phyloP scores from a whole-genome alignment of 345 rosid species.

The Eucalyptus caleyi region DNA sequence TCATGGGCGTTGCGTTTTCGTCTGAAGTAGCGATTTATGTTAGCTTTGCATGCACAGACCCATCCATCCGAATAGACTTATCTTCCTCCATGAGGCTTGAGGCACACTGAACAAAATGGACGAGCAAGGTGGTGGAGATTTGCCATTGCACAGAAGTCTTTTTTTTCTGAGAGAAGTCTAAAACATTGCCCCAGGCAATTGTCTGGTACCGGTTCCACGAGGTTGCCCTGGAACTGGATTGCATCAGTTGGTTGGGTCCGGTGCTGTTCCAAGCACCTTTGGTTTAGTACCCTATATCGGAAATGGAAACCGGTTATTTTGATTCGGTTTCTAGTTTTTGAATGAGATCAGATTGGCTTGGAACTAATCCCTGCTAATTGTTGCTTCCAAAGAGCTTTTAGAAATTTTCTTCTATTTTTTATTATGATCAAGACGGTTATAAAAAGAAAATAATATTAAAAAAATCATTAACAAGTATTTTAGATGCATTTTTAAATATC shows the following conservation, averaged over 20 bases:
- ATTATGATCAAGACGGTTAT: not conserved
- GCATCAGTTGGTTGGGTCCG: no score
- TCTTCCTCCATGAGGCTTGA: no score
- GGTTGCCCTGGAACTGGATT: fast-evolving
- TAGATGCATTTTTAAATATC: fast-evolving
- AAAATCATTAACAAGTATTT: not conserved
- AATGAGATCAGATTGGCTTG: fast-evolving
- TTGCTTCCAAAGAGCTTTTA: not conserved
- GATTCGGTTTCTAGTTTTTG: fast-evolving
- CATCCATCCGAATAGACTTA: no score
- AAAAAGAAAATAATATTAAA: not conserved
- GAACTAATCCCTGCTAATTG: fast-evolving
- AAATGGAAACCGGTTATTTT: fast-evolving
- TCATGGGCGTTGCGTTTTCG: no score
- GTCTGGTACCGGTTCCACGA: fast-evolving
- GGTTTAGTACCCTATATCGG: fast-evolving
- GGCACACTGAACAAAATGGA: no score
- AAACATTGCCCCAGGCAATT: no score
- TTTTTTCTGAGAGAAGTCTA: no score
- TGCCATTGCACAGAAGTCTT: no score
- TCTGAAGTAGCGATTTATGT: no score
- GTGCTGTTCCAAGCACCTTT: no score
- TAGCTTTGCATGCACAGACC: no score
- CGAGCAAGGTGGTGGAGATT: no score
- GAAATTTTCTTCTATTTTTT: not conserved